A percentile compares a stretch with the other conserved stretches of the same genome.
These are phyloP conservation scores for Nothophaeocryptopus gaeumannii DNA, from an alignment of 2,329 filamentous ascomycete species.

Conservation along the genomic window DNA sequence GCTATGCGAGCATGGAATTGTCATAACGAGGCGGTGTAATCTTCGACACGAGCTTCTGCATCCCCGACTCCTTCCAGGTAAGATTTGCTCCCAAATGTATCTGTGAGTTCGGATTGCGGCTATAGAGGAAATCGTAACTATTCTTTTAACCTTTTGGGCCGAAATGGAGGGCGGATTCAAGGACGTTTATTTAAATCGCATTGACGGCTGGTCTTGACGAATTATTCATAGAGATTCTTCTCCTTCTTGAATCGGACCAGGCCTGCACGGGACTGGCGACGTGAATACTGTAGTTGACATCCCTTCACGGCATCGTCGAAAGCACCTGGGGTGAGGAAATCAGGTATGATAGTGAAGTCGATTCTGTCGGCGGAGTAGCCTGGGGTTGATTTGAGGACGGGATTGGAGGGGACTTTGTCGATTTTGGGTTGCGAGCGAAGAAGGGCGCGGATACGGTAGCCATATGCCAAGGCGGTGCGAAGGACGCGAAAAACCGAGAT, in stretches of 20 bases:
- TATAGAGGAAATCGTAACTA: constrained; percentile 41
- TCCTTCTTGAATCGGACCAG: neutral
- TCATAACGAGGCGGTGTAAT: constrained; percentile 19
- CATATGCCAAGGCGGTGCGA: constrained; percentile 31
- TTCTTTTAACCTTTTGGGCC: neutral
- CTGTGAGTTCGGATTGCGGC: neutral
- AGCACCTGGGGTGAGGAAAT: constrained; percentile 30
- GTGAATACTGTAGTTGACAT: constrained; percentile 32
- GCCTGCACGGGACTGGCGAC: constrained; percentile 27
- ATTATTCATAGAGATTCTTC: neutral
- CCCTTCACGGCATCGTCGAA: constrained; percentile 37
- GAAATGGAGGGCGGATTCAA: neutral
- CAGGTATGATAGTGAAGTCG: constrained; percentile 35
- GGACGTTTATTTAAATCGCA: neutral
- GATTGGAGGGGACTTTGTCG: constrained; percentile 26
- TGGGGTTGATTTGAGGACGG: constrained; percentile 5
- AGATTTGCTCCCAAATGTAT: neutral
- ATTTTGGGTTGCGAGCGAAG: constrained; percentile 36
- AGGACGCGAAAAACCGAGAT: constrained; percentile 39
- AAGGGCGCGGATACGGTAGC: constrained; percentile 39
- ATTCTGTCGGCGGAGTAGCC: neutral
- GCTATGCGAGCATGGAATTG: constrained; percentile 22
- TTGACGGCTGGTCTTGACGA: neutral
- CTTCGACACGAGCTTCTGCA: constrained; percentile 1
- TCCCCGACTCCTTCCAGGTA: constrained; percentile 1